Percentiles rank a stretch among this genome's conserved stretches.
phyloP scores from a whole-genome alignment of 2,329 filamentous ascomycete genomes.

The Talaromyces sp. region DNA sequence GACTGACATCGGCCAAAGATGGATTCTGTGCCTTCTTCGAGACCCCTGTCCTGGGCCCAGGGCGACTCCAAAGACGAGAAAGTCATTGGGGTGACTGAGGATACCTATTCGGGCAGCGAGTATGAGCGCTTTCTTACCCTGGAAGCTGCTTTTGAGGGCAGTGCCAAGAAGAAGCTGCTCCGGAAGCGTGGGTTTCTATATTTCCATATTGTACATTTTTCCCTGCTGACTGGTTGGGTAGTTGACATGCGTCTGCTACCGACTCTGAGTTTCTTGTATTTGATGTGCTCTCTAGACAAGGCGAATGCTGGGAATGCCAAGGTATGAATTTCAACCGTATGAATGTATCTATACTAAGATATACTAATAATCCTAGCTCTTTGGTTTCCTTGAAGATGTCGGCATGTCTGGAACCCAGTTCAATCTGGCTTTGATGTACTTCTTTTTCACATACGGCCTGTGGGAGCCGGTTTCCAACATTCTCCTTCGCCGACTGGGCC shows the following conservation, averaged over 20 bases:
- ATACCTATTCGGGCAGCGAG: neutral
- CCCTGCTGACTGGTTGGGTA: neutral
- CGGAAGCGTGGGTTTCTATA: neutral
- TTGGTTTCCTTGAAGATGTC: conserved; percentile 58
- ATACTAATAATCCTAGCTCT: conserved; percentile 13
- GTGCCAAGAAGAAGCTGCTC: neutral
- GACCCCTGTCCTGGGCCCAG: neutral
- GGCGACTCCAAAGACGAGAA: neutral
- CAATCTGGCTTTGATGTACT: conserved; percentile 47
- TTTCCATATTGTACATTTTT: neutral
- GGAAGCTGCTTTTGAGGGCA: neutral
- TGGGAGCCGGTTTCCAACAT: conserved; percentile 18
- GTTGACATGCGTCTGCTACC: conserved; percentile 63
- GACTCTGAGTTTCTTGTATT: conserved; percentile 60
- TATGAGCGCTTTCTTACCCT: neutral
- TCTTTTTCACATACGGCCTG: conserved; percentile 20
- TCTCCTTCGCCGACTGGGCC: conserved; percentile 35
- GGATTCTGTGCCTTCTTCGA: neutral
- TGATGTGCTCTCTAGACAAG: conserved; percentile 70
- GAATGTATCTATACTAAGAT: conserved; percentile 62
- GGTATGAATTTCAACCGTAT: no score
- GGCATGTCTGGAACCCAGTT: conserved; percentile 59
- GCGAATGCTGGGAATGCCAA: conserved; percentile 70
- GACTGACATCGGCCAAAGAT: neutral
- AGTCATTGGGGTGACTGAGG: neutral